phyloP scores from a whole-genome alignment of 495 filamentous ascomycete species.

The Rusavskia elegans region DNA sequence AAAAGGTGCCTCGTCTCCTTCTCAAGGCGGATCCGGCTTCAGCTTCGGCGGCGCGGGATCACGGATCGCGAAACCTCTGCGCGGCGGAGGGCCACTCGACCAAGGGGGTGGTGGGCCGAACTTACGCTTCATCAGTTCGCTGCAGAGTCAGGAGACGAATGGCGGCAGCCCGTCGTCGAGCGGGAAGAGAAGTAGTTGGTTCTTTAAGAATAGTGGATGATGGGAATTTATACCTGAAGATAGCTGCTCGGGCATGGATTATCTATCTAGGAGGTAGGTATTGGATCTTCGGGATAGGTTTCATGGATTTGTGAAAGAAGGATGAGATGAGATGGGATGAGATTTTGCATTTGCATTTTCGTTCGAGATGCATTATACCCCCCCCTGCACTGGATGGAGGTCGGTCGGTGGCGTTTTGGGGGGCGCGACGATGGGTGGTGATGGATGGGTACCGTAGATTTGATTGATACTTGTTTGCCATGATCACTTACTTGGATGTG shows the following conservation, averaged over 20 bases:
- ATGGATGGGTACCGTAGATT: no score
- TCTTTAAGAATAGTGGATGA: constrained; percentile 4
- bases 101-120: not conserved
- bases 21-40: constrained; percentile 46
- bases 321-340: not conserved
- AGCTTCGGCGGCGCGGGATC: constrained; percentile 59
- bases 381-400: no score
- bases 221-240: not conserved
- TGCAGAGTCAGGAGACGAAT: constrained; percentile 1
- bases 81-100: constrained; percentile 53
- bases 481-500: no score
- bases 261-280: not conserved
- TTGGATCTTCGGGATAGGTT: not conserved
- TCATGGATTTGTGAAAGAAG: not conserved
- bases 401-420: no score
- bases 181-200: constrained; percentile 16
- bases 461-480: no score
- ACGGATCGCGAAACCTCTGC: constrained; percentile 90
- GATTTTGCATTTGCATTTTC: no score
- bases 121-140: not conserved
- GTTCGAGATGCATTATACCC: no score
- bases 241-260: not conserved
- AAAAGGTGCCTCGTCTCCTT: constrained; percentile 52
- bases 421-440: no score
- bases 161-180: not conserved